Conservation (phyloP, 768 basidiomycete species). For the Collybiopsis luxurians region DNA sequence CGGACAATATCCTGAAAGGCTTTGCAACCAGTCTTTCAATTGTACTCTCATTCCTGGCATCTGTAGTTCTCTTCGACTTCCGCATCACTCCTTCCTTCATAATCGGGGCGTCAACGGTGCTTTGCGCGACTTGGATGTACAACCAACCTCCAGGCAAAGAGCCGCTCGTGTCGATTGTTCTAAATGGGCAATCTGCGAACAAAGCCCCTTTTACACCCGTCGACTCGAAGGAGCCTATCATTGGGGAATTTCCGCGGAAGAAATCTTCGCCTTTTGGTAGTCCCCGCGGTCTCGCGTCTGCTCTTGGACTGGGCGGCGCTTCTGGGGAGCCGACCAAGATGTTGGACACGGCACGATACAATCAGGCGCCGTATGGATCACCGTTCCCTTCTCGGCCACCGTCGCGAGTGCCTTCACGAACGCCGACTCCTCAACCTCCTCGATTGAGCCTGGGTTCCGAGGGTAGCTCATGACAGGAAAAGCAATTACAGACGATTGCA, state of each 20-base stretch:
- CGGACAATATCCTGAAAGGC: constrained; percentile 94
- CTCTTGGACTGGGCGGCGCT: constrained; percentile 34
- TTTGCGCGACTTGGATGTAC: constrained; percentile 92
- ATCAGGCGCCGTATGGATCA: constrained; percentile 39
- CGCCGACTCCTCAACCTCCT: constrained; percentile 17
- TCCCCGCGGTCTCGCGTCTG: constrained; percentile 47
- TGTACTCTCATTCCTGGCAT: constrained; percentile 91
- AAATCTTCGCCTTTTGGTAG: constrained; percentile 45
- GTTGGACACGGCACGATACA: constrained; percentile 34
- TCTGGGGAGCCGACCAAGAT: constrained; percentile 18
- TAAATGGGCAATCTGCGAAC: constrained; percentile 24
- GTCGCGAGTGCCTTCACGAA: constrained; percentile 28
- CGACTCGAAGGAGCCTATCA: constrained; percentile 51
- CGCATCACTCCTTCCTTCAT: constrained; percentile 84
- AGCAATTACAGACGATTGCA: too few species aligned
- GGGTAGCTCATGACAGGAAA: constrained; percentile 2
- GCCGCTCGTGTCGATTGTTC: constrained; percentile 21
- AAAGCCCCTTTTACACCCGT: constrained; percentile 40
- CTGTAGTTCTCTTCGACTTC: constrained; percentile 89
- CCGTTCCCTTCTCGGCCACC: constrained; percentile 36
- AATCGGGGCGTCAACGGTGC: constrained; percentile 81
- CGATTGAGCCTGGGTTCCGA: neutral
- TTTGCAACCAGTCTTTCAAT: constrained; percentile 96
- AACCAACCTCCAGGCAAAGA: constrained; percentile 61
- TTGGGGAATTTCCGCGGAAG: constrained; percentile 55